Evolutionary conservation across 495 filamentous ascomycete species (phyloP).

Genomic region (Talaromyces proteolyticus): DNA sequence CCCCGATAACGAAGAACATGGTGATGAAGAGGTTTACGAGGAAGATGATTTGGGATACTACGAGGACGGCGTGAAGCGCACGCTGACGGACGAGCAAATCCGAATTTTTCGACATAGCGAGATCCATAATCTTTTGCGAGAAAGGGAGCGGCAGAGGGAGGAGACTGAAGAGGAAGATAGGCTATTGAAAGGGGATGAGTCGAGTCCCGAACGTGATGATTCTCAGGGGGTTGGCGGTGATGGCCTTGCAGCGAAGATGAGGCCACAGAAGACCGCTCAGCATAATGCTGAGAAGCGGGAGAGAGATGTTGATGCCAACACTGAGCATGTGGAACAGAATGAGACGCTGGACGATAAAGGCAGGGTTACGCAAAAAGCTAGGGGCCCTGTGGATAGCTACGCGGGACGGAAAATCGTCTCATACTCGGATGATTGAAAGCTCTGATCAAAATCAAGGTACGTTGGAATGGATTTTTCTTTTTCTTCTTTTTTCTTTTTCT

Average conservation of each 20-base stretch:
- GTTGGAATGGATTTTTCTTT: not conserved
- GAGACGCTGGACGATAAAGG: not conserved
- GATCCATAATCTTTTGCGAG: slow-evolving; percentile 64
- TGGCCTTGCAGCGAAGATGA: too few relatives aligned
- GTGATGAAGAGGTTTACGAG: slow-evolving; percentile 26
- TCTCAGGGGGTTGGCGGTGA: too few relatives aligned
- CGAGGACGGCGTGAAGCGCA: slow-evolving; percentile 81
- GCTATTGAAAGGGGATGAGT: not conserved
- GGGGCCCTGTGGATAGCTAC: not conserved
- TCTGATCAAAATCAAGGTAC: not conserved
- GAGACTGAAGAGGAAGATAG: slow-evolving; percentile 11
- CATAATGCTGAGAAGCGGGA: too few relatives aligned
- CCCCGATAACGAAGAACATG: slow-evolving; percentile 19
- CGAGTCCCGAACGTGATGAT: too few relatives aligned
- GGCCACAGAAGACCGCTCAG: too few relatives aligned
- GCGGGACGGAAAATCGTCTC: slow-evolving; percentile 1
- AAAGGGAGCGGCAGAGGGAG: slow-evolving; percentile 33
- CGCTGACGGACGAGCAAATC: slow-evolving; percentile 87
- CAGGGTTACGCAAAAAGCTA: not conserved
- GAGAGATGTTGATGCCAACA: too few relatives aligned
- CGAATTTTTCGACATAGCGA: slow-evolving; percentile 88
- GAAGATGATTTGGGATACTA: slow-evolving; percentile 85
- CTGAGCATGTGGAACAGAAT: too few relatives aligned
- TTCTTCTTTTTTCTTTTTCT: not conserved
- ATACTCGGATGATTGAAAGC: not conserved